Percentiles rank a stretch among this genome's conserved stretches.
phyloP scores from a whole-genome alignment of 192 early-diverging fungal genomes.

The Entomortierella lignicola region DNA sequence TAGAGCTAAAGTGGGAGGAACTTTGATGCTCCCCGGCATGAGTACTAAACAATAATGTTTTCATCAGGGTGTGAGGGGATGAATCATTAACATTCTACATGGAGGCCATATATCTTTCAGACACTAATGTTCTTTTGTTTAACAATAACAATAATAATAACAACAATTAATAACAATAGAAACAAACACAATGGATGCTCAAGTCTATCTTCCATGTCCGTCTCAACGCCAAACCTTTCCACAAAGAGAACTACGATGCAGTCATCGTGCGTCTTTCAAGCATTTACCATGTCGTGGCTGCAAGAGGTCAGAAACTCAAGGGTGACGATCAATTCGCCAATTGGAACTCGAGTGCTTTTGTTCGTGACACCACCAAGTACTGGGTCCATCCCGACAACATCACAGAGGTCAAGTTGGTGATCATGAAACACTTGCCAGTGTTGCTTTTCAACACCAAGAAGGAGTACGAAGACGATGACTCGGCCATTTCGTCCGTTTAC shows the following conservation, averaged over 20 bases:
- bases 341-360: slow-evolving; percentile 49
- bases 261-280: slow-evolving; percentile 86
- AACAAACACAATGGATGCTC: slow-evolving; percentile 71
- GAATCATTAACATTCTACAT: too few relatives aligned
- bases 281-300: slow-evolving; percentile 70
- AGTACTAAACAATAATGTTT: too few relatives aligned
- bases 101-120: too few relatives aligned
- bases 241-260: slow-evolving; percentile 87
- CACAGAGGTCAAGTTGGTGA: slow-evolving; percentile 90
- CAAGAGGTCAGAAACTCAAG: slow-evolving; percentile 43
- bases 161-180: slow-evolving; percentile 7
- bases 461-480: slow-evolving; percentile 74
- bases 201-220: slow-evolving; percentile 84
- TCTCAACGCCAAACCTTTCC: slow-evolving; percentile 85
- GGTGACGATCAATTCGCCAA: slow-evolving; percentile 31
- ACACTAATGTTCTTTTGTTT: too few relatives aligned
- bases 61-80: too few relatives aligned
- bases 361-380: slow-evolving; percentile 89
- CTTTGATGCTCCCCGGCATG: too few relatives aligned
- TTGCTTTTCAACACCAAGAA: slow-evolving; percentile 81
- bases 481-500: slow-evolving; percentile 94
- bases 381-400: slow-evolving; percentile 98
- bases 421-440: slow-evolving; percentile 92
- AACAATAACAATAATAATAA: background rate
- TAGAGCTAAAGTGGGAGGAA: too few relatives aligned